Evolutionary conservation across 2,329 filamentous ascomycete species (phyloP).

Genomic region (Fusarium xyrophilum): DNA sequence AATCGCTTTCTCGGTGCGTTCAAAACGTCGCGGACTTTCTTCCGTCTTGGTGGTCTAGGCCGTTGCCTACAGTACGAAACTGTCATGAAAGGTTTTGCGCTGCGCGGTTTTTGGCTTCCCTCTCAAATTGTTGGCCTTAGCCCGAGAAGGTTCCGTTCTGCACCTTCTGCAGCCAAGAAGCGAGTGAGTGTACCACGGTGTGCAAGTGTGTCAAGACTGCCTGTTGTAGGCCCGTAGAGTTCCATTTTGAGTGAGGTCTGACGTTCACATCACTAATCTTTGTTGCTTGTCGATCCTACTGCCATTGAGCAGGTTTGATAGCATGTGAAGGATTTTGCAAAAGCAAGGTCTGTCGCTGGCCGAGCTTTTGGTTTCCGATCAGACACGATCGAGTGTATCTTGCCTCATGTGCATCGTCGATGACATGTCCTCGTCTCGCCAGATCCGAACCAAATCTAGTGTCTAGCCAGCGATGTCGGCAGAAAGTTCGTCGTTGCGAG

Average conservation of each 20-base stretch:
- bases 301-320: slow-evolving; percentile 4
- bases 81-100: slow-evolving; percentile 22
- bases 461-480: background rate
- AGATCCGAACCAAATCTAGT: slow-evolving; percentile 6
- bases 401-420: slow-evolving; percentile 10
- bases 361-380: slow-evolving; percentile 2
- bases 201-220: background rate
- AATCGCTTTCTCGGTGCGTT: slow-evolving; percentile 17
- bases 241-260: slow-evolving; percentile 4
- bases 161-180: slow-evolving; percentile 21
- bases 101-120: slow-evolving; percentile 22
- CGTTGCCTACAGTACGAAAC: slow-evolving; percentile 33
- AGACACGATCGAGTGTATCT: slow-evolving; percentile 7
- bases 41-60: slow-evolving; percentile 16
- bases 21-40: slow-evolving; percentile 30
- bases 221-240: background rate
- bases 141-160: slow-evolving; percentile 24
- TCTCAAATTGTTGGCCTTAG: slow-evolving; percentile 17
- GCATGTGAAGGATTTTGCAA: slow-evolving; percentile 9
- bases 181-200: background rate
- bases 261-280: slow-evolving; percentile 4
- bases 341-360: background rate
- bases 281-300: slow-evolving; percentile 26
- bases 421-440: background rate
- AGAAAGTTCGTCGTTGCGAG: slow-evolving; percentile 6